Conservation (phyloP, 1,284 basidiomycete genomes). For the Neonothopanus nambi region DNA sequence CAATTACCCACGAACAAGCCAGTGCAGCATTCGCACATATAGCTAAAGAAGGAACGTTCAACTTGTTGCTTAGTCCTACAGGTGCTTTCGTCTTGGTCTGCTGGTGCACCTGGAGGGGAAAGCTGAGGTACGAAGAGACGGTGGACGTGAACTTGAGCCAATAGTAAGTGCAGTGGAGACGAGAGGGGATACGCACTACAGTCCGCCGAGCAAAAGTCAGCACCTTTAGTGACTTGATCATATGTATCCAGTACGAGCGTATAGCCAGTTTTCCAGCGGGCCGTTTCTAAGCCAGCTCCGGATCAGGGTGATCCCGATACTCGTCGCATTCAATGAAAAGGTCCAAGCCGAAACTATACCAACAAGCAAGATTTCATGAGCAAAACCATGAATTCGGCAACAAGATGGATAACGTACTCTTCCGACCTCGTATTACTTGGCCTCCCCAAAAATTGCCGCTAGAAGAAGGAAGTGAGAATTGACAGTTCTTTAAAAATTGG, state of each 20-base stretch:
- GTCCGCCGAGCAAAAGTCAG: conserved; percentile 3
- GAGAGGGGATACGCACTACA: neutral
- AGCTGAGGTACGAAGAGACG: conserved; percentile 6
- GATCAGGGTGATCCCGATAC: conserved; percentile 10
- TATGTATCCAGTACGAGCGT: conserved; percentile 2
- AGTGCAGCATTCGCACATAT: conserved; percentile 10
- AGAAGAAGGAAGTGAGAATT: neutral
- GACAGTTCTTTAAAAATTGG: too few species aligned
- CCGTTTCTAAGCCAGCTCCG: conserved; percentile 10
- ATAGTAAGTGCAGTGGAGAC: neutral
- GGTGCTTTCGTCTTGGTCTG: conserved; percentile 3
- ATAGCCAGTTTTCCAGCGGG: conserved; percentile 13
- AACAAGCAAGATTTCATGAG: conserved; percentile 21
- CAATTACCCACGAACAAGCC: neutral
- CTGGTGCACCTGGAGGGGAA: too few species aligned
- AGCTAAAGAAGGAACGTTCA: conserved; percentile 5
- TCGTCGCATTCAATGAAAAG: conserved; percentile 15
- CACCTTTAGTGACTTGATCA: conserved; percentile 10
- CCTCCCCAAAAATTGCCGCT: conserved; percentile 3
- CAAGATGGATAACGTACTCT: neutral
- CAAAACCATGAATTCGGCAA: conserved; percentile 52
- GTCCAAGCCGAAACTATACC: conserved; percentile 12
- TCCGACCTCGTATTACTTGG: neutral
- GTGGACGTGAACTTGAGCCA: conserved; percentile 9
- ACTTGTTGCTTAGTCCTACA: neutral